These are phyloP conservation scores for Ogataea neopini DNA, from an alignment of 805 yeast species.

Conservation along the genomic window DNA sequence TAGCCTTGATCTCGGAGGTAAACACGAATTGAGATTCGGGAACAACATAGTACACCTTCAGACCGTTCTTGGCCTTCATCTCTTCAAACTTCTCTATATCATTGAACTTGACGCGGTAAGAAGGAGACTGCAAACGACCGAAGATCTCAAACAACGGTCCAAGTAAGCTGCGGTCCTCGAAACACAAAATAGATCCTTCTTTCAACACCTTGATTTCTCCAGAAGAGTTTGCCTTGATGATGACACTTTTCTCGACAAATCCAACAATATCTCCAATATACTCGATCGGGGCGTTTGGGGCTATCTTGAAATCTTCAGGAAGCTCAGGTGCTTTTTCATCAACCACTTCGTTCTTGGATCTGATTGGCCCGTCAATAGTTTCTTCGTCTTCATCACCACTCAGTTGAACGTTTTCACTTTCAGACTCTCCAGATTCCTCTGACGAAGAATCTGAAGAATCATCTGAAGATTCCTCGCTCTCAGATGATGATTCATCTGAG, in stretches of 20 bases:
- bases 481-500: conserved; percentile 19
- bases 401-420: conserved; percentile 24
- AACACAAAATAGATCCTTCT: conserved; percentile 78
- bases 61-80: conserved; percentile 51
- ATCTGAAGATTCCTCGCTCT: conserved; percentile 24
- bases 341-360: conserved; percentile 71
- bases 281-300: conserved; percentile 64
- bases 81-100: conserved; percentile 47
- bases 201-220: conserved; percentile 84
- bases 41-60: conserved; percentile 71
- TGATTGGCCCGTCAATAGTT: conserved; percentile 61
- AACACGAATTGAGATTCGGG: conserved; percentile 76
- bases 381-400: conserved; percentile 36
- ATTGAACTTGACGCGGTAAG: conserved; percentile 72
- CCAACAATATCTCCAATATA: conserved; percentile 68
- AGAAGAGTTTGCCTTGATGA: conserved; percentile 70
- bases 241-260: conserved; percentile 68
- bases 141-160: conserved; percentile 88
- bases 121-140: conserved; percentile 82
- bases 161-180: conserved; percentile 65
- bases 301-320: conserved; percentile 65
- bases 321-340: conserved; percentile 69
- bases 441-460: conserved; percentile 25
- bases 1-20: conserved; percentile 66
- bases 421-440: conserved; percentile 15